Percentiles rank a stretch among this genome's conserved stretches.
phyloP scores from a whole-genome alignment of 129 eudicot genomes.

The Lactuca saligna region DNA sequence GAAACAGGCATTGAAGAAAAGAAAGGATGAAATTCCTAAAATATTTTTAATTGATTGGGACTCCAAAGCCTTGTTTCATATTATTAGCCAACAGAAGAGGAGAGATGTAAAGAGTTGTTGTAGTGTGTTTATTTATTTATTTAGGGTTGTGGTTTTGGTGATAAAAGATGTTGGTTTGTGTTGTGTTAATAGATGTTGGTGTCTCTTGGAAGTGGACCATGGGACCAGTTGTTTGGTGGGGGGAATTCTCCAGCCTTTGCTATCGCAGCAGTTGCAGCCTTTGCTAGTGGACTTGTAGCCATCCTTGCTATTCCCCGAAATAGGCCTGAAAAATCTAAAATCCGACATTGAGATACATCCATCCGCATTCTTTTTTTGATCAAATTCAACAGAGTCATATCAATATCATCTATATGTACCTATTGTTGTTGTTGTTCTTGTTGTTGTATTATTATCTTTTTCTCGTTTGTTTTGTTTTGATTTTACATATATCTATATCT shows the following conservation, averaged over 20 bases:
- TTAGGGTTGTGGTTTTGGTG: neutral
- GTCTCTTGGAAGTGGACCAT: constrained; percentile 96
- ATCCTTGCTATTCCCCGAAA: constrained; percentile 88
- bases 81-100: no score
- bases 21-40: no score
- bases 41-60: no score
- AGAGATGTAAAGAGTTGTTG: no score
- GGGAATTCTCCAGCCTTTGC: constrained; percentile 91
- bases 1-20: no score
- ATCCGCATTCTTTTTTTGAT: constrained; percentile 25
- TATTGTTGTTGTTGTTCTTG: constrained; percentile 16
- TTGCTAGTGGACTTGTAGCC: constrained; percentile 87
- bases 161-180: constrained; percentile 14
- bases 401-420: no score
- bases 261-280: constrained; percentile 72
- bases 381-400: constrained; percentile 20
- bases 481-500: constrained; percentile 16
- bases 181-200: constrained; percentile 58
- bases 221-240: constrained; percentile 89
- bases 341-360: constrained; percentile 42
- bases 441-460: constrained; percentile 48
- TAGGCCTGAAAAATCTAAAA: constrained; percentile 67
- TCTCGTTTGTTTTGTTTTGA: constrained; percentile 5
- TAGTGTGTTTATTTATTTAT: neutral
- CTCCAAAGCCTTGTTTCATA: no score